These are phyloP conservation scores for Globisporangium abappressorium DNA, from an alignment of 352 stramenopile species.

Conservation along the genomic window DNA sequence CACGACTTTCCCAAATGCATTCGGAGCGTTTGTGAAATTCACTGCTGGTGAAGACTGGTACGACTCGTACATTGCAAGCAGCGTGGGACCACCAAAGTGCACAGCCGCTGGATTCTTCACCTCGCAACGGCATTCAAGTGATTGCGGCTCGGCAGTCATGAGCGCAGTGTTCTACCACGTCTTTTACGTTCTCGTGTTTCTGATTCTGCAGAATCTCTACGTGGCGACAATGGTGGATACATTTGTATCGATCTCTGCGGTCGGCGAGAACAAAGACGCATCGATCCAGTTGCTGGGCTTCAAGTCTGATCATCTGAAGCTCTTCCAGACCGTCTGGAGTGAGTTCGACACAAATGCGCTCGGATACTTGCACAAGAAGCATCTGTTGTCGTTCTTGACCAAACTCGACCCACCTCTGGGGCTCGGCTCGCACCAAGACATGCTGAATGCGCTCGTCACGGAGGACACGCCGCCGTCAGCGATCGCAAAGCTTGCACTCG, in stretches of 20 bases:
- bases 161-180: constrained; percentile 75
- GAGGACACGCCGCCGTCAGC: constrained; percentile 36
- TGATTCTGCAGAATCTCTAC: constrained; percentile 83
- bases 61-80: constrained; percentile 70
- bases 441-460: constrained; percentile 27
- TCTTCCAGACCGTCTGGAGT: constrained; percentile 70
- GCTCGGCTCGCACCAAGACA: constrained; percentile 39
- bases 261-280: constrained; percentile 53
- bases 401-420: constrained; percentile 54
- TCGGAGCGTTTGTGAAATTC: constrained; percentile 79
- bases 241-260: constrained; percentile 71
- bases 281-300: constrained; percentile 64
- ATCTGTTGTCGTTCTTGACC: constrained; percentile 55
- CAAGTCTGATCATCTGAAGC: constrained; percentile 48
- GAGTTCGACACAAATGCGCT: constrained; percentile 72
- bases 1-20: constrained; percentile 73
- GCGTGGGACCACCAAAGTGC: constrained; percentile 54
- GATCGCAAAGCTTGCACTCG: constrained; percentile 20
- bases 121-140: constrained; percentile 33
- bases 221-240: constrained; percentile 80
- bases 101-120: constrained; percentile 37
- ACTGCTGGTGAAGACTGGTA: constrained; percentile 84
- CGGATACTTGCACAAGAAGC: constrained; percentile 69
- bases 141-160: constrained; percentile 64
- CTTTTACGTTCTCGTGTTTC: constrained; percentile 76